Evolutionary conservation across 179 eudicot genomes (phyloP).

Genomic region (Spergularia azorica): DNA sequence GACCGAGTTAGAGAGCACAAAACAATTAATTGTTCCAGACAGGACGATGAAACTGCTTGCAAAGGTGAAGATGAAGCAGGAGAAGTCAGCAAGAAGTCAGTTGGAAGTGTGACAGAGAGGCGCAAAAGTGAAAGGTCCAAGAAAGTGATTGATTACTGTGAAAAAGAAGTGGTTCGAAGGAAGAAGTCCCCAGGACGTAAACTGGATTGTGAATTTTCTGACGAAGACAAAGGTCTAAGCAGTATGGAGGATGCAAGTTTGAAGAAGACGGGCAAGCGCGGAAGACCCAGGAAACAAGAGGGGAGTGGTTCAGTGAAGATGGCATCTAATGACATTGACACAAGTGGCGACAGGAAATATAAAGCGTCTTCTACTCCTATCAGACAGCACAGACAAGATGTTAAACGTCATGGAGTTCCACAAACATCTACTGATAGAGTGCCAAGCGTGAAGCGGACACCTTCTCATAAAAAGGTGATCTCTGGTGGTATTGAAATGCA

Average conservation of each 20-base stretch:
- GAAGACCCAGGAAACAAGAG: slow-evolving; percentile 34
- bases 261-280: slow-evolving; percentile 36
- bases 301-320: slow-evolving; percentile 19
- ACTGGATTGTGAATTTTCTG: slow-evolving; percentile 20
- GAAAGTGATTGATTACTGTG: slow-evolving; percentile 24
- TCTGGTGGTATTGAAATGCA: slow-evolving; percentile 3
- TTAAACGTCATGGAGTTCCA: not conserved
- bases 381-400: slow-evolving; percentile 23
- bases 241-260: slow-evolving; percentile 5
- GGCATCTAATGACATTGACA: slow-evolving; percentile 9
- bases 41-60: slow-evolving; percentile 5
- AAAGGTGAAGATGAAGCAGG: slow-evolving; percentile 14
- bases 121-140: slow-evolving; percentile 41
- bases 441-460: slow-evolving; percentile 6
- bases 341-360: slow-evolving; percentile 8
- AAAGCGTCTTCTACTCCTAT: slow-evolving; percentile 30
- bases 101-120: slow-evolving; percentile 20
- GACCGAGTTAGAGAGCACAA: slow-evolving; percentile 25
- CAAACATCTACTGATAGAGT: slow-evolving; percentile 11
- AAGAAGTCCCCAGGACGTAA: slow-evolving; percentile 22
- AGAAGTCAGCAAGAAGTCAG: slow-evolving; percentile 16
- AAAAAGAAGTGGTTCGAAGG: slow-evolving; percentile 21
- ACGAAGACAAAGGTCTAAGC: slow-evolving; percentile 16
- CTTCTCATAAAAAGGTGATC: slow-evolving; percentile 14
- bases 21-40: not conserved